Percentiles rank a stretch among this genome's conserved stretches.
These are phyloP conservation scores for Phlebopus sp. DNA, from an alignment of 1,284 basidiomycete species.

Conservation along the genomic window DNA sequence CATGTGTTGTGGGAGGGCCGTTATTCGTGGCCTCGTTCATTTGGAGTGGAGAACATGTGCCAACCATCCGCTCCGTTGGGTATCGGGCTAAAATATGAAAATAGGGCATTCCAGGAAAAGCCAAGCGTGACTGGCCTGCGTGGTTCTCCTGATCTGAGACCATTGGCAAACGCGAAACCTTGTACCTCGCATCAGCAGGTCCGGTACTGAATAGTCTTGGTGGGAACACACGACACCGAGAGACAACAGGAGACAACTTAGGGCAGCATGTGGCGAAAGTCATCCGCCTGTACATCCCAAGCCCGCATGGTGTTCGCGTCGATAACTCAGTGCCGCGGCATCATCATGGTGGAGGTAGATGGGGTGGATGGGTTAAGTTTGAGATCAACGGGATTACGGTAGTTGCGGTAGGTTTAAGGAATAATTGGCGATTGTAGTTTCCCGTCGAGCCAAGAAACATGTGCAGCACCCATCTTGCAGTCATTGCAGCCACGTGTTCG, in stretches of 20 bases:
- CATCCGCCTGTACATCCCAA: background rate
- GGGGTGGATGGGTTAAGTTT: too few relatives aligned
- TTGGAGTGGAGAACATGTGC: constrained; percentile 11
- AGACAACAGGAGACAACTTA: background rate
- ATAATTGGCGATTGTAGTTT: background rate
- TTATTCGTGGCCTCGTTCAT: constrained; percentile 1
- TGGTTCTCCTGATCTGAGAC: background rate
- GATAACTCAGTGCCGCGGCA: constrained; percentile 1
- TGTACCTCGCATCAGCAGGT: constrained; percentile 1
- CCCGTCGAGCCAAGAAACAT: constrained; percentile 10
- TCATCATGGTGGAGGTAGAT: constrained; percentile 1
- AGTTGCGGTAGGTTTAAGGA: constrained; percentile 1
- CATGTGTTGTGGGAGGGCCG: background rate
- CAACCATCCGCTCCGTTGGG: background rate
- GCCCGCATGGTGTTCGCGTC: constrained; percentile 7
- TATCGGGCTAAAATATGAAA: background rate
- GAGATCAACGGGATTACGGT: background rate
- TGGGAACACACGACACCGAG: background rate
- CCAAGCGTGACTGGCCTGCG: background rate
- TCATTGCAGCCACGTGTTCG: constrained; percentile 26
- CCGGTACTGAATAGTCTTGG: background rate
- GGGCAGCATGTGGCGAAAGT: constrained; percentile 10
- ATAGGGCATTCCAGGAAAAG: background rate
- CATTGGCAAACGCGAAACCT: constrained; percentile 12
- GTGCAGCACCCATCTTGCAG: constrained; percentile 1